Base-by-base conservation (phyloP, 139 green algal genomes). In the Asterochloris erici region DNA sequence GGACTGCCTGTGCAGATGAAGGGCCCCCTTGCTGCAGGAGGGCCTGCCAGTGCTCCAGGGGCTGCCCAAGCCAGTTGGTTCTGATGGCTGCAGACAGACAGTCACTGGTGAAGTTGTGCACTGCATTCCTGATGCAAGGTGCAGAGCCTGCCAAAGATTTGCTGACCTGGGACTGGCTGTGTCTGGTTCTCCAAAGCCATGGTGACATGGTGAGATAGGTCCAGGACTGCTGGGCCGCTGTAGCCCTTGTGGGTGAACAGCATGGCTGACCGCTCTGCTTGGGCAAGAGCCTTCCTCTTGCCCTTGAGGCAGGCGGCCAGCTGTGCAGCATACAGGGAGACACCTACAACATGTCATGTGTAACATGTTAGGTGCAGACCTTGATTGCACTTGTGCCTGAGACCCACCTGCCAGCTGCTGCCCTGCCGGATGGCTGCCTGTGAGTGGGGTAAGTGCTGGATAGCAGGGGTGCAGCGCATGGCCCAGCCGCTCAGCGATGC, bases 181-280 rank as follows among this genome's bases (percentile, higher is more conserved):
- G 54, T 54, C 74, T 19, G 80, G 68, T 60, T 90, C 38, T 54
- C 84, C 29, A 89, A 60, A 19, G 87, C 90, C 77, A 85, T 89
- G 2, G 95, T 86, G 4, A 86, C 68, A 73, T 90, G 81, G 75
- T 98, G 95, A 21, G 84, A 93, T 12, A 98, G 63, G 86, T 98
- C 96, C 75, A 98, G 85, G 0, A 97, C 86, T 0, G 89, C 82
- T 0, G 96, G 96, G 10, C 95, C 95, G 26, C 86, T 94, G 87
- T 87, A 96, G 29, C 92, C 92, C 0, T 82, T 78, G 89, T 98
- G 96, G 0, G 94, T 98, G 82, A 98, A 97, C 47, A 98, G 88
- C 79, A 98, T 88, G 0, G 87, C 91, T 0, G 85, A 88, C 24
- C 95, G 87, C n/a, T 88, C 79, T 29, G 94, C 89, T 28, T 63